phyloP scores from a whole-genome alignment of 345 rosid species.

The Alliaria petiolata region DNA sequence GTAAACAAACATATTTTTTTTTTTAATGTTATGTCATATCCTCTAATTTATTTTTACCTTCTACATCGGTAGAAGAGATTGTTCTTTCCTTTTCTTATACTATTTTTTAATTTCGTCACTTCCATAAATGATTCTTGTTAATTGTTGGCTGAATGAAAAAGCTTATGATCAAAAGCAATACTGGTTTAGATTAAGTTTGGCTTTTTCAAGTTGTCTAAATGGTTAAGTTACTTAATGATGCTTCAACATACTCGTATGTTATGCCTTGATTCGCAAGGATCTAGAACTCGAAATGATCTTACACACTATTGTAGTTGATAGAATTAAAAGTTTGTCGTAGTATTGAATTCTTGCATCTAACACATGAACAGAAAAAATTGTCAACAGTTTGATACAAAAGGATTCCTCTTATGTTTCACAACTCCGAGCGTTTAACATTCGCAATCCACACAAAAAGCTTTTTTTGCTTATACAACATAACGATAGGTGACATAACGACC shows the following conservation, averaged over 20 bases:
- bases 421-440: not conserved
- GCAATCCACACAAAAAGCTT: not conserved
- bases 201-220: not conserved
- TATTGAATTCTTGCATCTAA: too few relatives aligned
- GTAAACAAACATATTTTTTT: constrained; percentile 9
- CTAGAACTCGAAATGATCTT: too few relatives aligned
- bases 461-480: constrained; percentile 49
- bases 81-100: too few relatives aligned
- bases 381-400: not conserved
- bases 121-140: not conserved
- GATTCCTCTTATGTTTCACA: not conserved
- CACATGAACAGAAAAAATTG: not conserved
- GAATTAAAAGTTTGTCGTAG: too few relatives aligned
- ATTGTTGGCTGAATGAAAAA: too few relatives aligned
- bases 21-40: not conserved
- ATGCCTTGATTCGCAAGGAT: too few relatives aligned
- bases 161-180: not conserved
- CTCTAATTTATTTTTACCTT: constrained; percentile 1
- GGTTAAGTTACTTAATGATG: not conserved
- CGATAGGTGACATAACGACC: constrained; percentile 69
- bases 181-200: too few relatives aligned
- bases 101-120: not conserved
- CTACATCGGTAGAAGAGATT: not conserved
- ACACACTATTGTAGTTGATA: too few relatives aligned
- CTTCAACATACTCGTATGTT: too few relatives aligned